phyloP scores from a whole-genome alignment of 352 stramenopile species.

The Pythium dissimile region DNA sequence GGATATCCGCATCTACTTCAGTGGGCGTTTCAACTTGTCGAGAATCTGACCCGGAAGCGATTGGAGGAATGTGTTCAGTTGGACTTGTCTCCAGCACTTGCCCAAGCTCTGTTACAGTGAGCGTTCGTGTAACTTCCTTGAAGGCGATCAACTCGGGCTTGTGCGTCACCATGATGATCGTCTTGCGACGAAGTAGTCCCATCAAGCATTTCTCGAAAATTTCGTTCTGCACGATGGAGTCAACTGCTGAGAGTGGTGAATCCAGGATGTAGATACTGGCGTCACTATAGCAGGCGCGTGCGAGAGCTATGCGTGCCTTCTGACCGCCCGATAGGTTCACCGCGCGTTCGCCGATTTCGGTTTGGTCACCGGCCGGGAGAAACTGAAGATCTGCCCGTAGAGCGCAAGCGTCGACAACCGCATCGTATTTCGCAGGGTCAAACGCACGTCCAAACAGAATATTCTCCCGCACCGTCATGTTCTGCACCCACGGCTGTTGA shows the following conservation, averaged over 20 bases:
- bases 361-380: constrained; percentile 39
- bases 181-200: constrained; percentile 5
- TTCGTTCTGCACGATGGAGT: constrained; percentile 86
- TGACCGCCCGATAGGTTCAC: constrained; percentile 46
- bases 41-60: neutral
- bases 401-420: constrained; percentile 36
- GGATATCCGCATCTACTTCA: neutral
- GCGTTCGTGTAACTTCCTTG: neutral
- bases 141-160: constrained; percentile 2
- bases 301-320: constrained; percentile 40
- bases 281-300: constrained; percentile 44
- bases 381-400: constrained; percentile 34
- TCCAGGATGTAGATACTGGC: constrained; percentile 77
- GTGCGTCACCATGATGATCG: constrained; percentile 6
- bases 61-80: neutral
- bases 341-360: constrained; percentile 42
- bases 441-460: constrained; percentile 83
- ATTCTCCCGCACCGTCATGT: constrained; percentile 53
- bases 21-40: neutral
- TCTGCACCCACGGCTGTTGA: constrained; percentile 83
- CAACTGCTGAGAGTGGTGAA: constrained; percentile 86
- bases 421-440: constrained; percentile 29
- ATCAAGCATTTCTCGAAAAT: constrained; percentile 46
- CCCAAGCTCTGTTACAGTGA: neutral
- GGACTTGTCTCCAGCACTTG: neutral